Base-by-base conservation (phyloP, 495 filamentous ascomycete species). In the Penicillium daleae region DNA sequence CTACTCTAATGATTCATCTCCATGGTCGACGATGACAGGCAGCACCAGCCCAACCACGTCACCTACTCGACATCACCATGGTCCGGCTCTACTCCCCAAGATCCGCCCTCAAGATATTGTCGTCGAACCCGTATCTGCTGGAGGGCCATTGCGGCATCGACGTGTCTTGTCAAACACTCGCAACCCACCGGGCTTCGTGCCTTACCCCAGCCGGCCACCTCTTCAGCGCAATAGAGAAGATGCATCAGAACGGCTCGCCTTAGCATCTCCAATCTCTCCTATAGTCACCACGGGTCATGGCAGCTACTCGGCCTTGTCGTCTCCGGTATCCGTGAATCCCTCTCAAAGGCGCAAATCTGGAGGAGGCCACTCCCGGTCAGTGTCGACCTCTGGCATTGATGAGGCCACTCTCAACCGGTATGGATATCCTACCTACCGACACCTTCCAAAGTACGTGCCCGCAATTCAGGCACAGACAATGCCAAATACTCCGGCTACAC, bases 71-170 rank as follows among this genome's bases (percentile, higher is more conserved):
- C 72, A 80, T 56, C 88, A 92, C 37, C 86, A 90, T 80, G 93
- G 92, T 13, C 92, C 92, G 35, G 79, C 90, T 29, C 83, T 97
- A 56, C 82, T 97, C 29, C 93, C 93, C 60, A 93, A 91, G 81
- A 92, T 96, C 76, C 85, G 93, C 51, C 85, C 85, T 61, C 92
- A 96, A 74, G 93, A 96, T 78, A 89, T 93, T 78, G 80, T 87
- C 56, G 84, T 93, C 61, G 83, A 89, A 62, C 82, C 83, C 15
- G 69, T 76, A 22, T 77, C 78, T 51, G 59, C 69, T 27, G 64
- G 65, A 22, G 78, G 76, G 19, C 78, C 78, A 32, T 76, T 75
- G 29, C 77, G 80, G 42, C 83, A 86, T 65, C 79, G 80, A 53
- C 78, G 83, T 60, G 84, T 86, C 29, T 71, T 84, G 29, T 89